phyloP scores from a whole-genome alignment of 306 rosid genomes.

The apple (Malus domestica) region ASM211411v1 NC_041804.1:15694001-15694500 shows the following conservation, averaged over 20 bases:
- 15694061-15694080: constrained; percentile 28
- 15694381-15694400: neutral
- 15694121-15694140: constrained; percentile 75
- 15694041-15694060: neutral
- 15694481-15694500: too few relatives aligned
- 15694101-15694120: constrained; percentile 64
- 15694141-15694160: constrained; percentile 58
- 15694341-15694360: neutral
- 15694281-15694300: neutral
- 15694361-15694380: too few relatives aligned
- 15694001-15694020: neutral
- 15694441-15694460: too few relatives aligned
- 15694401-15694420: neutral
- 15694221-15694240: neutral
- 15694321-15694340: too few relatives aligned
- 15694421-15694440: too few relatives aligned
- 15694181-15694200: constrained; percentile 2
- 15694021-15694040: neutral
- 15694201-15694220: neutral
- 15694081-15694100: constrained; percentile 61
- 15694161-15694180: constrained; percentile 69
- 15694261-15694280: too few relatives aligned
- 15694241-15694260: neutral
- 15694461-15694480: too few relatives aligned
- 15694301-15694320: too few relatives aligned